Conservation (phyloP, 1,139 yeast species). For the Taphrina communis region DNA sequence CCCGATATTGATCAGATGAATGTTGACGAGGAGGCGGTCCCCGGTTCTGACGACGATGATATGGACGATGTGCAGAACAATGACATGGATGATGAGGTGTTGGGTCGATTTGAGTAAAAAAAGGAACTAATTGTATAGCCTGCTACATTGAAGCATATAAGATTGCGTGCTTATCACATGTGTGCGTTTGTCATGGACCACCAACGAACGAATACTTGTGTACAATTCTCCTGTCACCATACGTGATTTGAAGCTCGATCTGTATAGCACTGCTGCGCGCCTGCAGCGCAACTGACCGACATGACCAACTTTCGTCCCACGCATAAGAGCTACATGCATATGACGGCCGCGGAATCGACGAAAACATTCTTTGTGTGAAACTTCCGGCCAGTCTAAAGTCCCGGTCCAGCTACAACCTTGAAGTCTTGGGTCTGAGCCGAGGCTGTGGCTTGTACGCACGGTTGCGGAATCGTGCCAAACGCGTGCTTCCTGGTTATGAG, state of each 20-base stretch:
- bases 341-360: too few species aligned
- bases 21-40: constrained; percentile 35
- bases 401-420: too few species aligned
- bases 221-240: too few species aligned
- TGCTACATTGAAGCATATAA: constrained; percentile 8
- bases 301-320: too few species aligned
- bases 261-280: too few species aligned
- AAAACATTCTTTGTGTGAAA: too few species aligned
- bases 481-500: background rate
- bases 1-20: constrained; percentile 26
- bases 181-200: too few species aligned
- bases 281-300: too few species aligned
- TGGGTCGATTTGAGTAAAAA: constrained; percentile 31
- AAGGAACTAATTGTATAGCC: constrained; percentile 8
- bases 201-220: too few species aligned
- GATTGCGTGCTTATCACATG: background rate
- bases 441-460: background rate
- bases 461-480: background rate
- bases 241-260: too few species aligned
- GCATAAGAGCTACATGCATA: too few species aligned
- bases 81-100: constrained; percentile 33
- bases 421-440: background rate
- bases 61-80: constrained; percentile 33
- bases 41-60: constrained; percentile 36
- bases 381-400: too few species aligned